These are phyloP conservation scores for Ploettnerulaceae sp. DNA, from an alignment of 2,329 filamentous ascomycete species.

Conservation along the genomic window DNA sequence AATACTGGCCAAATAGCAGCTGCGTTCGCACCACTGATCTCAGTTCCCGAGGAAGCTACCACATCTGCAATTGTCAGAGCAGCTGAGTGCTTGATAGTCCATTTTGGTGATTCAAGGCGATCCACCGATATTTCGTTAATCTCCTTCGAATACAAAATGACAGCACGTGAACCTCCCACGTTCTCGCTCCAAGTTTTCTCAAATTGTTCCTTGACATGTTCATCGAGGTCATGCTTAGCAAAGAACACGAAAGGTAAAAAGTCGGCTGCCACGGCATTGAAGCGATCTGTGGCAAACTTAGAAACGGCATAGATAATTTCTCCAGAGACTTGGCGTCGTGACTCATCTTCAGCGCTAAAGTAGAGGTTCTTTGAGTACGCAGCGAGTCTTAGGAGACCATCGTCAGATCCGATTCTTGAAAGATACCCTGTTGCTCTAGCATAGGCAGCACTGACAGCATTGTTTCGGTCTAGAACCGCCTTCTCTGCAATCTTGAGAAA, in stretches of 20 bases:
- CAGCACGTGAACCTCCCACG: slow-evolving; percentile 76
- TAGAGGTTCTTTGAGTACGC: slow-evolving; percentile 63
- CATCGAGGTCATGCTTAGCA: slow-evolving; percentile 78
- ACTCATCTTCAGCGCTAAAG: slow-evolving; percentile 74
- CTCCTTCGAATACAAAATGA: slow-evolving; percentile 78
- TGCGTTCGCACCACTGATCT: slow-evolving; percentile 56
- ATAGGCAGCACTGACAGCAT: slow-evolving; percentile 87
- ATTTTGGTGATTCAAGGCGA: slow-evolving; percentile 74
- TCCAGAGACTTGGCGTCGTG: slow-evolving; percentile 67
- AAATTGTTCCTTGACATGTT: slow-evolving; percentile 75
- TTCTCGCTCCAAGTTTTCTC: slow-evolving; percentile 85
- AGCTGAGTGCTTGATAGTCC: slow-evolving; percentile 85
- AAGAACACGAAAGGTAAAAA: slow-evolving; percentile 86
- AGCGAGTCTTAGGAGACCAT: slow-evolving; percentile 47
- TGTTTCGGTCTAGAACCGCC: slow-evolving; percentile 83
- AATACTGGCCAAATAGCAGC: slow-evolving; percentile 73
- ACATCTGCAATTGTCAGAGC: slow-evolving; percentile 75
- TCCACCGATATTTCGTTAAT: slow-evolving; percentile 65
- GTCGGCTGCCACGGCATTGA: slow-evolving; percentile 67
- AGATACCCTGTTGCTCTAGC: slow-evolving; percentile 84
- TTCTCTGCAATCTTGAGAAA: slow-evolving; percentile 77
- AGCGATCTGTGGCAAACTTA: slow-evolving; percentile 84
- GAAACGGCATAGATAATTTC: slow-evolving; percentile 80
- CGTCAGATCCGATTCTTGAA: slow-evolving; percentile 52
- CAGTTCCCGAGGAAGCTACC: slow-evolving; percentile 59